Evolutionary conservation across 345 rosid species (phyloP), one percentile per base, ranked within the genome.

Genomic region (Camelina neglecta): DNA sequence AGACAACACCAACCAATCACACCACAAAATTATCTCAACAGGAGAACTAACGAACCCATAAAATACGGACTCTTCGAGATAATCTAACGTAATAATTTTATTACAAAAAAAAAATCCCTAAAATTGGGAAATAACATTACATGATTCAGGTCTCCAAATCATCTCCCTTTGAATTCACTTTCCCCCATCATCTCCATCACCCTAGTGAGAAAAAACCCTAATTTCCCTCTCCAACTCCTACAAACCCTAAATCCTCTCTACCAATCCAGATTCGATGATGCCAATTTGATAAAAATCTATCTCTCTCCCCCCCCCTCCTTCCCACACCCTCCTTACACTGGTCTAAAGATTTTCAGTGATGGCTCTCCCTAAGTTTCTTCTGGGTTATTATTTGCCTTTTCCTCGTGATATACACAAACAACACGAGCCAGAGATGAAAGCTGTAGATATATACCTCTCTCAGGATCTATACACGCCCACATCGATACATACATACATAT

Each of bases 141-240:
- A 74, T 86, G 84, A 85, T 88, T 90, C 83, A 23, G 83, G 82
- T 75, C 53, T 75, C 55, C 11, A 68, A 81, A 85, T 76, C 78
- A 84, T 45, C 45, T 56, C 70, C 77, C 82, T 35, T 61, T 74
- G 84, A 79, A 84, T 75, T 68, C 55, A 82, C 13, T 41, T 79
- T 58, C 69, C 75, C 79, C 77, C 11, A 63, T 68, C 67, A 86
- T 76, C 65, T 62, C 47, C 55, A 75, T 39, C 24, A 53, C 3
- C 56, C 33, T 65, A 77, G 72, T n/a, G 12, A 5, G 41, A 60
- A 24, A 0, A 72, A 72, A 78, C 77, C 81, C 81, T 78, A 60
- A 66, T 47, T 41, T 60, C 60, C 80, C 83, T 75, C 60, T 63
- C 66, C 35, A 62, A 76, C 23, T 62, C 58, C 21, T 63, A 66